These are phyloP conservation scores for Phytopythium boreale DNA, from an alignment of 352 stramenopile species.

Conservation along the genomic window DNA sequence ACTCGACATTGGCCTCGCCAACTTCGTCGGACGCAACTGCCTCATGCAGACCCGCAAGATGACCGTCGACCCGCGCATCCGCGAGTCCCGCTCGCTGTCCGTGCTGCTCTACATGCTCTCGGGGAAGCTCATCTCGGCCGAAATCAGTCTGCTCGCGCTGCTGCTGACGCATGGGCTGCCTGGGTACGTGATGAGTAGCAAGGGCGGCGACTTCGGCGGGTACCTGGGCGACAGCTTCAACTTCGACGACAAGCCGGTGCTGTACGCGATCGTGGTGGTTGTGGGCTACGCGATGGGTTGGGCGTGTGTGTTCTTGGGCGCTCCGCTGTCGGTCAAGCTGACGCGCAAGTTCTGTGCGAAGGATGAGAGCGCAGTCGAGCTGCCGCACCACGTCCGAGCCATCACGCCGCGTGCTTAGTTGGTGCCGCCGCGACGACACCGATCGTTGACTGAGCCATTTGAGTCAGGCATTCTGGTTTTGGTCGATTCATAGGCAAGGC, in stretches of 20 bases:
- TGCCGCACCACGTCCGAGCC: neutral
- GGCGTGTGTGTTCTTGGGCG: neutral
- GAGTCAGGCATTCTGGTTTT: too few species aligned
- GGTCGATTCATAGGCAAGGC: too few species aligned
- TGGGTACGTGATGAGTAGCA: slow-evolving; percentile 1
- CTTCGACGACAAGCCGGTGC: slow-evolving; percentile 7
- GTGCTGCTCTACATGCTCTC: slow-evolving; percentile 1
- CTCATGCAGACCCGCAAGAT: slow-evolving; percentile 1
- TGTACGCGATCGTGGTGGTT: slow-evolving; percentile 1
- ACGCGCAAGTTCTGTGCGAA: slow-evolving; percentile 6
- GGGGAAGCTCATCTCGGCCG: slow-evolving; percentile 3
- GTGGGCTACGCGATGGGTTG: neutral
- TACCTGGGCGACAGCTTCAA: slow-evolving; percentile 9
- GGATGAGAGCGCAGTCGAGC: slow-evolving; percentile 14
- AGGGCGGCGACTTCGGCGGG: slow-evolving; percentile 7
- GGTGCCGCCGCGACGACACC: neutral
- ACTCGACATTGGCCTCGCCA: too few species aligned
- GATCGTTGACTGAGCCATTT: neutral
- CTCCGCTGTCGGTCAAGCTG: slow-evolving; percentile 8
- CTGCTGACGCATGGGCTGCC: slow-evolving; percentile 2
- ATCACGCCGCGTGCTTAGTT: neutral
- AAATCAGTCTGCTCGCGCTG: slow-evolving; percentile 1
- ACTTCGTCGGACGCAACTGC: too few species aligned
- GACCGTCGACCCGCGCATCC: neutral
- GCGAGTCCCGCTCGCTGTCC: neutral